These are phyloP conservation scores for Calonectria hongkongensis DNA, from an alignment of 2,329 filamentous ascomycete genomes.

Conservation along the genomic window DNA sequence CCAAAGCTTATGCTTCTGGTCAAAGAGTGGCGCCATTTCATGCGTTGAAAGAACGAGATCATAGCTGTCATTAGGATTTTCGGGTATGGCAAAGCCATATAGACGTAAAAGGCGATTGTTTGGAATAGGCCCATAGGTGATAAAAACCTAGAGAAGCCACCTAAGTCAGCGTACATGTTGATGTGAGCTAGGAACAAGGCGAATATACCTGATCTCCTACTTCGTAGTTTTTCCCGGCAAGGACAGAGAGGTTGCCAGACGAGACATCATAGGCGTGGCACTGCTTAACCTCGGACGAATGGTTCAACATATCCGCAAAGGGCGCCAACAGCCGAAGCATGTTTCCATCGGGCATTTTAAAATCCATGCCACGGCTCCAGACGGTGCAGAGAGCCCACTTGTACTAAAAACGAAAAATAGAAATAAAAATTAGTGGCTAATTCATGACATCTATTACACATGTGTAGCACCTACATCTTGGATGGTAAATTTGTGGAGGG, in stretches of 20 bases:
- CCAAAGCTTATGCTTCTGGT: conserved; percentile 8
- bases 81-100: conserved; percentile 1
- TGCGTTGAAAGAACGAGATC: conserved; percentile 13
- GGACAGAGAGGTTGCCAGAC: conserved; percentile 1
- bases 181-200: neutral
- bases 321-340: conserved; percentile 3
- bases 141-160: neutral
- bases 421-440: neutral
- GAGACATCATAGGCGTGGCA: conserved; percentile 2
- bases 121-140: conserved; percentile 6
- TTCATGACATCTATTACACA: neutral
- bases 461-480: neutral
- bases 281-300: neutral
- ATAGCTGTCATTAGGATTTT: conserved; percentile 1
- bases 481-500: conserved; percentile 8
- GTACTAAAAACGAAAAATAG: neutral
- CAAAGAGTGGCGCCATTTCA: neutral
- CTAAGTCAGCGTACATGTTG: neutral
- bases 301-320: conserved; percentile 6
- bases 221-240: conserved; percentile 11
- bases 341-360: conserved; percentile 12
- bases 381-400: conserved; percentile 14
- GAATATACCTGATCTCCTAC: conserved; percentile 2
- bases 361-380: conserved; percentile 12
- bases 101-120: conserved; percentile 15